Evolutionary conservation across 2,329 filamentous ascomycete species (phyloP), one percentile per base, ranked within the genome.

Genomic region (Elsinoe perseae): DNA sequence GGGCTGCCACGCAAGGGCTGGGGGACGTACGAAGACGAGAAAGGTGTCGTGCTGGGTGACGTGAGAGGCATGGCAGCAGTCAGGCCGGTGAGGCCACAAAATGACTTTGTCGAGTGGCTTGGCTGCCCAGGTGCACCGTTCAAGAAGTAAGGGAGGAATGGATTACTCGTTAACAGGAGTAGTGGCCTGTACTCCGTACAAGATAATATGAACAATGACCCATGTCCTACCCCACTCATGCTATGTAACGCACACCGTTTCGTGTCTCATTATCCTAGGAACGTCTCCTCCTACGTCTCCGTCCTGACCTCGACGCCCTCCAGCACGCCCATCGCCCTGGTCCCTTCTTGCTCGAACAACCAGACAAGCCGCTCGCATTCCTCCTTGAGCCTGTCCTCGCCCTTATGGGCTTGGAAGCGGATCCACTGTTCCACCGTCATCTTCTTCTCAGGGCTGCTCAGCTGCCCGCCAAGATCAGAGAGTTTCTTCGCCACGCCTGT

Each of bases 391-490:
- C 83, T 85, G 70, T 84, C 82, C 74, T 97, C 91, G 0, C 88
- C 89, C 66, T 85, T 77, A 59, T 80, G 79, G 0, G 93, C 93
- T 62, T 93, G 91, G 71, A 85, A 81, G 57, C 84, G 77, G 36
- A 98, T 86, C 89, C 92, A 98, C 70, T 96, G 84, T 69, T 95
- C 89, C 0, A 97, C 89, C 4, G 84, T 92, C 91, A 98, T 95
- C 34, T 80, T 77, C 75, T 86, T 90, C 74, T 97, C 93, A 0
- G 84, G 81, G 54, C 80, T 86, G 1, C 81, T 85, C 54, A 98
- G 72, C 12, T 80, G 80, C 0, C 77, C 77, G 10, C 81, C 82
- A 36, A 78, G 75, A 10, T 56, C 57, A 1, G 56, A 38, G 7
- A 61, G 16, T 10, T 66, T 69, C 56, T 74, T 76, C 14, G 85